phyloP scores from a whole-genome alignment of 2,329 filamentous ascomycete species.

The Huntiella abstrusa region DNA sequence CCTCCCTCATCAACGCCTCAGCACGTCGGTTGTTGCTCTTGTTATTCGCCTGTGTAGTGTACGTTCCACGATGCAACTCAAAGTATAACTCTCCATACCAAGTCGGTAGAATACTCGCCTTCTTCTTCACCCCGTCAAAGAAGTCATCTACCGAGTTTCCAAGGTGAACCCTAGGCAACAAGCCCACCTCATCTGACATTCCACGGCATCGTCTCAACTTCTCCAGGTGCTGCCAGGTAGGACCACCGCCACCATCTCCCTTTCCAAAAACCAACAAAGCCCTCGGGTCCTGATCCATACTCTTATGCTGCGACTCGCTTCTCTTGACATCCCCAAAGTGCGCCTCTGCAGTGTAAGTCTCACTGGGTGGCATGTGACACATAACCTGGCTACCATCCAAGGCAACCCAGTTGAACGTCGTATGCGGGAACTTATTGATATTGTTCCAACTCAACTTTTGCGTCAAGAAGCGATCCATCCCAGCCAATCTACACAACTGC shows the following conservation, averaged over 20 bases:
- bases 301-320: conserved; percentile 84
- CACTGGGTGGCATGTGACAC: conserved; percentile 89
- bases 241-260: conserved; percentile 87
- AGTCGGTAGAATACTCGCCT: conserved; percentile 61
- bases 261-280: conserved; percentile 91
- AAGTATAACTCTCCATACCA: conserved; percentile 99
- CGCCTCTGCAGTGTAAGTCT: conserved; percentile 89
- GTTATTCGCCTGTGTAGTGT: conserved; percentile 94
- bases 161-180: conserved; percentile 73
- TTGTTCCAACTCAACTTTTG: conserved; percentile 99
- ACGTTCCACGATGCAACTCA: conserved; percentile 89
- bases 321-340: conserved; percentile 88
- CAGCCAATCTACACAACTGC: conserved; percentile 81
- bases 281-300: conserved; percentile 77
- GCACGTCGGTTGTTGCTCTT: conserved; percentile 82
- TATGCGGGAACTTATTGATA: conserved; percentile 97
- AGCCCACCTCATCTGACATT: conserved; percentile 68
- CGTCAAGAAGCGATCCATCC: conserved; percentile 91
- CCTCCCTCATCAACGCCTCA: conserved; percentile 67
- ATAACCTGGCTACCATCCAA: conserved; percentile 92
- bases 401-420: conserved; percentile 96
- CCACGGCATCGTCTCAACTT: conserved; percentile 86
- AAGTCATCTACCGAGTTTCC: conserved; percentile 86
- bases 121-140: conserved; percentile 69
- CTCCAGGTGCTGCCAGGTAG: conserved; percentile 84